Conservation (phyloP, 352 stramenopile species). For the Pythium phragmiticola region DNA sequence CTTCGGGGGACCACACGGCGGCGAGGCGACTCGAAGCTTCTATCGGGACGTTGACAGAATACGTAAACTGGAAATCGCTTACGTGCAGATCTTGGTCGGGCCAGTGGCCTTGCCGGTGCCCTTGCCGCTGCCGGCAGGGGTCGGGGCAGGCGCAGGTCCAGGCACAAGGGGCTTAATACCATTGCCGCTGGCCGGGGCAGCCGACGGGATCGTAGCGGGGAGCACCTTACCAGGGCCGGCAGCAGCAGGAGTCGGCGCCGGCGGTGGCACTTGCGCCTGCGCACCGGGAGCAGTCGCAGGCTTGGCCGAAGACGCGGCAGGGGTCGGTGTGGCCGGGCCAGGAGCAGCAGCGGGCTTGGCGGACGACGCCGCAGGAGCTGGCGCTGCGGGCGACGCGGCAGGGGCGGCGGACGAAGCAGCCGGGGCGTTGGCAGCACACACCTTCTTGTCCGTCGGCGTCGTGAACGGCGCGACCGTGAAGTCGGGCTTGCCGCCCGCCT, state of each 20-base stretch:
- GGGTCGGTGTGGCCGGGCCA: background rate
- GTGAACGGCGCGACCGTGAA: constrained; percentile 10
- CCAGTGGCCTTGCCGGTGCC: background rate
- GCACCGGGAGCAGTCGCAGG: background rate
- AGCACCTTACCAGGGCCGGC: background rate
- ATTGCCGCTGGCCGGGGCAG: background rate
- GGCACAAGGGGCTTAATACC: background rate
- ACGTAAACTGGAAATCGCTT: background rate
- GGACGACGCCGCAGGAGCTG: background rate
- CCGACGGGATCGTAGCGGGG: background rate
- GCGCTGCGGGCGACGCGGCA: background rate
- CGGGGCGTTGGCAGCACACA: constrained; percentile 1
- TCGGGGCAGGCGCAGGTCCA: background rate
- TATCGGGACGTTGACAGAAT: constrained; percentile 5
- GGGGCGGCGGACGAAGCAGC: background rate
- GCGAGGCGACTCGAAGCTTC: constrained; percentile 6
- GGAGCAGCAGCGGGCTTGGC: too few relatives aligned
- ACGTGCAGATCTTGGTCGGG: constrained; percentile 18
- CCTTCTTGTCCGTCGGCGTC: background rate
- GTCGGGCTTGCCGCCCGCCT: constrained; percentile 13
- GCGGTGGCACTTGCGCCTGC: background rate
- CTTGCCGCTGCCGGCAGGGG: background rate
- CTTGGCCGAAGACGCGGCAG: background rate
- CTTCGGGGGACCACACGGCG: constrained; percentile 5
- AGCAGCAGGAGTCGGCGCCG: background rate